phyloP scores from a whole-genome alignment of 306 rosid genomes.

The Castanopsis chinensis region DNA sequence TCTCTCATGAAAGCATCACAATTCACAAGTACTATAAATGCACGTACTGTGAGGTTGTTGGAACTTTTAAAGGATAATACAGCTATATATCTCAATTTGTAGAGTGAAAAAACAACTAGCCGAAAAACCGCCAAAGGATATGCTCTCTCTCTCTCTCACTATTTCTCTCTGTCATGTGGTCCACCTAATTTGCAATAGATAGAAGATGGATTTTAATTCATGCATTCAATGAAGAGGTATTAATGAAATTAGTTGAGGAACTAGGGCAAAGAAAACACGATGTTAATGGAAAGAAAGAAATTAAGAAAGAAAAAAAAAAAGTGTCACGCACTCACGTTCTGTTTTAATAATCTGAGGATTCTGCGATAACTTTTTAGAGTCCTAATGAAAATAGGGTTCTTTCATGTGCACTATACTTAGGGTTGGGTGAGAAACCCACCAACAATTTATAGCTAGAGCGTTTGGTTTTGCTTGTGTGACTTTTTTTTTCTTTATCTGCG shows the following conservation, averaged over 20 bases:
- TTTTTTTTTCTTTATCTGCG: not conserved
- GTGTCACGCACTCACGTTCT: not conserved
- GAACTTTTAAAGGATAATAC: constrained; percentile 21
- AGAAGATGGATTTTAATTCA: constrained; percentile 38
- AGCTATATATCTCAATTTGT: constrained; percentile 6
- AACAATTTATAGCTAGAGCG: constrained; percentile 40
- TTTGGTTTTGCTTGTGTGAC: constrained; percentile 26
- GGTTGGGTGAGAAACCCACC: constrained; percentile 72
- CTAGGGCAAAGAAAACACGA: not conserved
- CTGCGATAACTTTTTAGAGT: not conserved
- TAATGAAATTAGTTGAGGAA: constrained; percentile 91
- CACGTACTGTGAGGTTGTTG: constrained; percentile 52
- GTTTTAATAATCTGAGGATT: not conserved
- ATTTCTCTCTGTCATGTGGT: not conserved
- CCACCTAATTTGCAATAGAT: constrained; percentile 37
- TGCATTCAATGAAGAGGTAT: constrained; percentile 51
- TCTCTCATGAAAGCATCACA: constrained; percentile 36
- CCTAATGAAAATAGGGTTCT: constrained; percentile 27
- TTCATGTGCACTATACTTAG: constrained; percentile 51
- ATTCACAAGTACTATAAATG: constrained; percentile 46
- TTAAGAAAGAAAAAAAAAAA: not conserved
- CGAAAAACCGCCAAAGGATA: not conserved
- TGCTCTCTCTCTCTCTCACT: constrained; percentile 9
- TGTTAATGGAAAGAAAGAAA: too few relatives aligned
- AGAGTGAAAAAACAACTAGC: not conserved